These are phyloP conservation scores for Leishmania amazonensis DNA, from an alignment of 208 protist genomes.

Conservation along the genomic window DNA sequence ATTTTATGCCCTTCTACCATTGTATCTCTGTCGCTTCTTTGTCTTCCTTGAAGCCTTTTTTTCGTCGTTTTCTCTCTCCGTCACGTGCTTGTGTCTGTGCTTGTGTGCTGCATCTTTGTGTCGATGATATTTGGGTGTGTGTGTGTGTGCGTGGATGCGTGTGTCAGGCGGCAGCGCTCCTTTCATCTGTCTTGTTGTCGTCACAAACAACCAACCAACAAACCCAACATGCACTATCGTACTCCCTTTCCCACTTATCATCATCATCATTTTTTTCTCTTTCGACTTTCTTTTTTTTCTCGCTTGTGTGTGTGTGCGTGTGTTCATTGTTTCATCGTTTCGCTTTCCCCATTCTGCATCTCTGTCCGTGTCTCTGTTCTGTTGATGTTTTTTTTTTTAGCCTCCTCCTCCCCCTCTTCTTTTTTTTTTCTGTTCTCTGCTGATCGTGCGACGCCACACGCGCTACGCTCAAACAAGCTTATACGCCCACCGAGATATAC, in stretches of 20 bases:
- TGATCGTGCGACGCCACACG: not conserved
- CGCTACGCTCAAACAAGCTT: not conserved
- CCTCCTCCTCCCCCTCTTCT: too few species aligned
- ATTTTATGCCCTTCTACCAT: not conserved
- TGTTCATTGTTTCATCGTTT: conserved; percentile 4
- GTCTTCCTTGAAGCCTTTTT: not conserved
- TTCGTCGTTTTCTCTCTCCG: not conserved
- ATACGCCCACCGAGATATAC: not conserved
- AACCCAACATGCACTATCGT: conserved; percentile 14
- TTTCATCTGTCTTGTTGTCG: conserved; percentile 8
- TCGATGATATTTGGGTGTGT: too few species aligned
- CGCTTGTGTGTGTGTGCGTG: not conserved
- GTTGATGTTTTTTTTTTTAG: not conserved
- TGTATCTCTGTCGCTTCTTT: not conserved
- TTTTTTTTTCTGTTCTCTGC: not conserved
- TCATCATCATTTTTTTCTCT: conserved; percentile 5
- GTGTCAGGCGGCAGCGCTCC: not conserved
- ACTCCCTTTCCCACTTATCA: not conserved
- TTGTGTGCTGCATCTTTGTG: not conserved
- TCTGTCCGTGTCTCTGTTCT: not conserved
- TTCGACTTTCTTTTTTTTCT: not conserved
- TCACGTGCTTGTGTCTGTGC: not conserved
- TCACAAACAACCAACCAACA: conserved; percentile 7
- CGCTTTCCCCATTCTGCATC: not conserved
- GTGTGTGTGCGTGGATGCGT: not conserved